phyloP scores from a whole-genome alignment of 208 protist species.

The Acanthamoeba healyi region DNA sequence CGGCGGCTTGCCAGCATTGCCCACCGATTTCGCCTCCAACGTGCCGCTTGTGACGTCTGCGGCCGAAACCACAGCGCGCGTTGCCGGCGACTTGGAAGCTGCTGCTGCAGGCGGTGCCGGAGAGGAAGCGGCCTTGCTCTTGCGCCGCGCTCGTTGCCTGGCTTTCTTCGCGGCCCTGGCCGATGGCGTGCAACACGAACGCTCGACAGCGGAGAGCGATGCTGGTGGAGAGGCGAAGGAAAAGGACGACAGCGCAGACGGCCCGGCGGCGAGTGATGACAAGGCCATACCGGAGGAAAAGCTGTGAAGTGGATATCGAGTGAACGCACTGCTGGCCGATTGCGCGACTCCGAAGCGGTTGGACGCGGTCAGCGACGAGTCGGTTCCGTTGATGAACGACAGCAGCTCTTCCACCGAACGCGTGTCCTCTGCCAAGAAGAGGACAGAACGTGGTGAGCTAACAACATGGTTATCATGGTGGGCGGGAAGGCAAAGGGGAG shows the following conservation, averaged over 20 bases:
- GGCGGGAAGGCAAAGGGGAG: neutral
- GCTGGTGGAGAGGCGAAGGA: neutral
- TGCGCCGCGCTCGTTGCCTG: neutral
- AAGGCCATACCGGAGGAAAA: neutral
- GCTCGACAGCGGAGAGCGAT: neutral
- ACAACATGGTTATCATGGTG: neutral
- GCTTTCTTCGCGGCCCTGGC: slow-evolving; percentile 20
- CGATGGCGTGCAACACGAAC: neutral
- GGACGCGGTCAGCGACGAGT: neutral
- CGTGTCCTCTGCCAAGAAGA: slow-evolving; percentile 14
- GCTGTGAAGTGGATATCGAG: neutral
- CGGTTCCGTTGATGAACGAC: slow-evolving; percentile 69
- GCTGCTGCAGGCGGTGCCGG: neutral
- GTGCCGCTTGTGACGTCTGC: neutral
- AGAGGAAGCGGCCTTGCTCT: no score
- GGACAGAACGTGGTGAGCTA: neutral
- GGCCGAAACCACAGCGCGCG: neutral
- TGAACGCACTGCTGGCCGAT: neutral
- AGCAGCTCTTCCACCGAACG: slow-evolving; percentile 65
- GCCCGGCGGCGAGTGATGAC: neutral
- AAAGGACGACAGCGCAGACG: neutral
- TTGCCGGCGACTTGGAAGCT: neutral
- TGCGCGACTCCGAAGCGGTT: neutral
- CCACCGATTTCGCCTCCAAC: neutral
- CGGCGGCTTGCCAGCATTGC: neutral